Conservation (phyloP, 2,329 filamentous ascomycete genomes). For the Endothia cerciana region DNA sequence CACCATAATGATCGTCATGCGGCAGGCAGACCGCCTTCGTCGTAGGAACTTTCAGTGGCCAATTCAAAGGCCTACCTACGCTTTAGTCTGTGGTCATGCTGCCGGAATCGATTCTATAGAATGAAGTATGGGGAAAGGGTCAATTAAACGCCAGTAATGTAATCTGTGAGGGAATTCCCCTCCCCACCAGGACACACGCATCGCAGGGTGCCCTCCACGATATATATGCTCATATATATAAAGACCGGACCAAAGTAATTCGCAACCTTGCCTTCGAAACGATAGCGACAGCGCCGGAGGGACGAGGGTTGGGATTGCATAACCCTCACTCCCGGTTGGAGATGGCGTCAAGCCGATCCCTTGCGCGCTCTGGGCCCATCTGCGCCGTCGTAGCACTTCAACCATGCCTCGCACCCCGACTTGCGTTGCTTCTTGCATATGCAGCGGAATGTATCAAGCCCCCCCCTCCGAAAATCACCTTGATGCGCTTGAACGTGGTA, state of each 20-base stretch:
- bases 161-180: slow-evolving; percentile 21
- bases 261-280: slow-evolving; percentile 14
- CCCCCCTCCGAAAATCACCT: neutral
- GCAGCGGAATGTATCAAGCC: neutral
- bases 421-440: neutral
- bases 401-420: neutral
- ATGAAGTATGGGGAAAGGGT: slow-evolving; percentile 17
- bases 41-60: neutral
- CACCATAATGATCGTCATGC: neutral
- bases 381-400: neutral
- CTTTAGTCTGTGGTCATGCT: neutral
- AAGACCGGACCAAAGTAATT: slow-evolving; percentile 25
- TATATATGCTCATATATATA: slow-evolving; percentile 20
- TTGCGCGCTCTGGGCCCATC: neutral
- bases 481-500: neutral
- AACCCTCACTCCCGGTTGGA: neutral
- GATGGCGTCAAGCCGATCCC: slow-evolving; percentile 15
- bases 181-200: slow-evolving; percentile 8
- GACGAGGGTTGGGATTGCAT: neutral
- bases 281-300: neutral
- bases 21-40: no score
- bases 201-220: slow-evolving; percentile 11
- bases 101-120: neutral
- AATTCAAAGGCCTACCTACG: neutral
- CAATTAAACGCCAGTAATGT: slow-evolving; percentile 34